These are phyloP conservation scores for Carnegiea gigantea DNA, from an alignment of 179 eudicot species.

Conservation along the genomic window DNA sequence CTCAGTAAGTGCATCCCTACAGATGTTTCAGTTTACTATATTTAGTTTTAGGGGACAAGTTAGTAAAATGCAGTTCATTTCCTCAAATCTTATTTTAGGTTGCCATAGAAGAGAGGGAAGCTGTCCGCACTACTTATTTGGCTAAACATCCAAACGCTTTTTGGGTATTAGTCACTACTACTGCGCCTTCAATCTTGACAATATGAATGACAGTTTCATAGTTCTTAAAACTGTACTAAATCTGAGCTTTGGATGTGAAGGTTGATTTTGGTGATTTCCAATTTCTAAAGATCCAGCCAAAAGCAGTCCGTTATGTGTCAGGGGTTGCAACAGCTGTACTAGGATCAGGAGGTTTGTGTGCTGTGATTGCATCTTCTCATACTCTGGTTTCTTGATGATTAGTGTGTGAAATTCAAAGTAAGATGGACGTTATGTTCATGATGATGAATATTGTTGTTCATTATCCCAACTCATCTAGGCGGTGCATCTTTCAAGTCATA, in stretches of 20 bases:
- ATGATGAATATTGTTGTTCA: background rate
- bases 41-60: background rate
- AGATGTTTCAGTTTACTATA: slow-evolving; percentile 1
- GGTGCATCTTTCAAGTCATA: background rate
- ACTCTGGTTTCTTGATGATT: background rate
- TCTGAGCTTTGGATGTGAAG: slow-evolving; percentile 40
- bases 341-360: slow-evolving; percentile 92
- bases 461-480: background rate
- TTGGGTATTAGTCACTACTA: slow-evolving; percentile 54
- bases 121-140: slow-evolving; percentile 66
- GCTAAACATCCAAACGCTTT: slow-evolving; percentile 88
- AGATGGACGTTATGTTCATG: background rate
- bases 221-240: slow-evolving; percentile 17
- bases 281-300: slow-evolving; percentile 80
- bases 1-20: slow-evolving; percentile 49
- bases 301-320: slow-evolving; percentile 76
- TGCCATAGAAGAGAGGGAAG: slow-evolving; percentile 53
- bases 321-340: slow-evolving; percentile 91
- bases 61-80: background rate
- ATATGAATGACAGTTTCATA: background rate
- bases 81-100: slow-evolving; percentile 44
- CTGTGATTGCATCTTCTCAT: background rate
- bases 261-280: slow-evolving; percentile 96
- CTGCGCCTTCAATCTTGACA: slow-evolving; percentile 6
- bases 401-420: background rate